These are phyloP conservation scores for Ganoderma meredithae DNA, from an alignment of 1,284 basidiomycete genomes.

Conservation along the genomic window DNA sequence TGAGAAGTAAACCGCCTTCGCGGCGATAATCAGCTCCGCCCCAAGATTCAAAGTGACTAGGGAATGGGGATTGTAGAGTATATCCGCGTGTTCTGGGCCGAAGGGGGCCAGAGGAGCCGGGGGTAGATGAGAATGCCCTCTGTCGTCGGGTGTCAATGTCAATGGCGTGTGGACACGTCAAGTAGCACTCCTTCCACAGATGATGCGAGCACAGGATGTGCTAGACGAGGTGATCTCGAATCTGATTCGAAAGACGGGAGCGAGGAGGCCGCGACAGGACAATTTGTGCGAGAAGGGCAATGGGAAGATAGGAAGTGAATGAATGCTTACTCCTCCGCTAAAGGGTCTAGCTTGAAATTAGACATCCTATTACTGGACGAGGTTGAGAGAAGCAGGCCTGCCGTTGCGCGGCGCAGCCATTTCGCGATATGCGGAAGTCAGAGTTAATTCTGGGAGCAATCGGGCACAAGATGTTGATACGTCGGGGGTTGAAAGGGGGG, in stretches of 20 bases:
- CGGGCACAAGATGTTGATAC: background rate
- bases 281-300: background rate
- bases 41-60: background rate
- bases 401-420: background rate
- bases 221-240: background rate
- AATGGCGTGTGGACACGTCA: conserved; percentile 12
- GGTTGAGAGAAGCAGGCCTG: background rate
- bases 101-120: background rate
- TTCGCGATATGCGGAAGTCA: background rate
- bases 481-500: background rate
- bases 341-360: background rate
- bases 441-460: background rate
- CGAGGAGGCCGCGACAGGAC: background rate
- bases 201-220: conserved; percentile 8
- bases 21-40: conserved; percentile 13
- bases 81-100: background rate
- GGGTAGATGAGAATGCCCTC: no score
- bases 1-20: conserved; percentile 10
- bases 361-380: background rate
- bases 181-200: background rate
- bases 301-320: background rate
- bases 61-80: background rate
- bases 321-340: background rate
- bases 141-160: background rate
- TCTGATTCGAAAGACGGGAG: background rate